Evolutionary conservation across 768 basidiomycete species (phyloP).

Genomic region (Trametes sanguinea): DNA sequence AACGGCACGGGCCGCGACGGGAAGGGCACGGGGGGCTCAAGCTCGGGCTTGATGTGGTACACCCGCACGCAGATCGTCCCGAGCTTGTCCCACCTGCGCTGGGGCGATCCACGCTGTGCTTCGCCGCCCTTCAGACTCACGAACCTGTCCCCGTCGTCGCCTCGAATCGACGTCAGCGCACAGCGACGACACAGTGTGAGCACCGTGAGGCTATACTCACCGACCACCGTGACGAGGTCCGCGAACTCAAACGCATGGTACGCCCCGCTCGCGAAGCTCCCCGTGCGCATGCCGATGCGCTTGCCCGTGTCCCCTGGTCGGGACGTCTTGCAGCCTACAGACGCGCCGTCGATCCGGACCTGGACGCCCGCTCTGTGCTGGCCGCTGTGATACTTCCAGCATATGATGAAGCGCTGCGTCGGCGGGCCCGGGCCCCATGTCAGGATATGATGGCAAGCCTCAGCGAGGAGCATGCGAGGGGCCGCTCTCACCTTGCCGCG

Average conservation of each 20-base stretch:
- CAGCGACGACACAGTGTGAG: neutral
- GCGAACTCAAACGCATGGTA: slow-evolving; percentile 19
- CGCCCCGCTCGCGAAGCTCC: neutral
- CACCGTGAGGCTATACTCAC: neutral
- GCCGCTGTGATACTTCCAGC: slow-evolving; percentile 15
- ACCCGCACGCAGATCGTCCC: slow-evolving; percentile 16
- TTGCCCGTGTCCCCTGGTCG: slow-evolving; percentile 6
- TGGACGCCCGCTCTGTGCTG: slow-evolving; percentile 2
- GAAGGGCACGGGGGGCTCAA: neutral
- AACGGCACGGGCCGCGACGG: neutral
- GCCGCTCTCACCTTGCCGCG: slow-evolving; percentile 10
- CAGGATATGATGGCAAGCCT: too few species aligned
- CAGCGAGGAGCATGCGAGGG: neutral
- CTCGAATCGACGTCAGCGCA: neutral
- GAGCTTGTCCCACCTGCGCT: neutral
- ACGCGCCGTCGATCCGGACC: slow-evolving; percentile 5
- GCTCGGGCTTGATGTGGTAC: slow-evolving; percentile 6
- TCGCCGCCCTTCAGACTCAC: neutral
- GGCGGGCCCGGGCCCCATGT: neutral
- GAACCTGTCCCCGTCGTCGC: neutral
- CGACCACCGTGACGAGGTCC: neutral
- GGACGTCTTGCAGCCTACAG: neutral
- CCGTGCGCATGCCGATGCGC: slow-evolving; percentile 3
- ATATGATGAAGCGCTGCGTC: slow-evolving; percentile 10
- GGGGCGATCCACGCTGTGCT: too few species aligned